These are phyloP conservation scores for Suhomyces pyralidae DNA, from an alignment of 805 yeast species.

Conservation along the genomic window DNA sequence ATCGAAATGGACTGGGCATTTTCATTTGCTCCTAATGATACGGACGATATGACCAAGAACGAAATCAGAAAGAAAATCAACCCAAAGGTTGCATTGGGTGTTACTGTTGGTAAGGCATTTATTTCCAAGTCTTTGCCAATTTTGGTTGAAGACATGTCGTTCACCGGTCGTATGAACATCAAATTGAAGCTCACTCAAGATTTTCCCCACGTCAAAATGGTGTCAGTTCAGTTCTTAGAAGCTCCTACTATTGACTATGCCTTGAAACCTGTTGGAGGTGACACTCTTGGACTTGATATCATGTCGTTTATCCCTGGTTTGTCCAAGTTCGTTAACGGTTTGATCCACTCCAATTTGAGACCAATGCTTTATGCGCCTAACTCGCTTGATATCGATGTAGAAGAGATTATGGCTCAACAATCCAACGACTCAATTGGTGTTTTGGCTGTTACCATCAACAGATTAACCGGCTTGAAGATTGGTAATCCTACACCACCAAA, in stretches of 20 bases:
- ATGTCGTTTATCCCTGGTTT: slow-evolving; percentile 84
- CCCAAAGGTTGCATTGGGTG: slow-evolving; percentile 80
- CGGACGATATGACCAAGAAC: slow-evolving; percentile 77
- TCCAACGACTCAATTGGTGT: slow-evolving; percentile 69
- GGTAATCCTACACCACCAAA: slow-evolving; percentile 41
- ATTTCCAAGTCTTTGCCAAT: slow-evolving; percentile 75
- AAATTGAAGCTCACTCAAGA: slow-evolving; percentile 57
- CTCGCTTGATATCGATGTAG: slow-evolving; percentile 70
- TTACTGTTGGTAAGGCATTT: slow-evolving; percentile 76
- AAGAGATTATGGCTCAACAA: slow-evolving; percentile 62
- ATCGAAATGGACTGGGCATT: slow-evolving; percentile 86
- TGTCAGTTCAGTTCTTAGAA: slow-evolving; percentile 69
- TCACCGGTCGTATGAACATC: slow-evolving; percentile 65
- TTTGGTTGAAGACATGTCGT: slow-evolving; percentile 76
- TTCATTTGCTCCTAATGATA: slow-evolving; percentile 77
- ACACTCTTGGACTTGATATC: slow-evolving; percentile 79
- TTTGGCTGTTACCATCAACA: slow-evolving; percentile 58
- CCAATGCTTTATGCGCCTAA: slow-evolving; percentile 85
- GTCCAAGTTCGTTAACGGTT: slow-evolving; percentile 63
- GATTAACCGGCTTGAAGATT: slow-evolving; percentile 48
- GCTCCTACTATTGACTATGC: slow-evolving; percentile 78
- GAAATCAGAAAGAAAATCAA: slow-evolving; percentile 68
- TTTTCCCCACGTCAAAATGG: slow-evolving; percentile 77
- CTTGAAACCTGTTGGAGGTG: slow-evolving; percentile 86
- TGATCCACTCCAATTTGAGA: slow-evolving; percentile 66